These are phyloP conservation scores for Cutaneotrichosporon spelunceum DNA, from an alignment of 1,284 basidiomycete genomes.

Conservation along the genomic window DNA sequence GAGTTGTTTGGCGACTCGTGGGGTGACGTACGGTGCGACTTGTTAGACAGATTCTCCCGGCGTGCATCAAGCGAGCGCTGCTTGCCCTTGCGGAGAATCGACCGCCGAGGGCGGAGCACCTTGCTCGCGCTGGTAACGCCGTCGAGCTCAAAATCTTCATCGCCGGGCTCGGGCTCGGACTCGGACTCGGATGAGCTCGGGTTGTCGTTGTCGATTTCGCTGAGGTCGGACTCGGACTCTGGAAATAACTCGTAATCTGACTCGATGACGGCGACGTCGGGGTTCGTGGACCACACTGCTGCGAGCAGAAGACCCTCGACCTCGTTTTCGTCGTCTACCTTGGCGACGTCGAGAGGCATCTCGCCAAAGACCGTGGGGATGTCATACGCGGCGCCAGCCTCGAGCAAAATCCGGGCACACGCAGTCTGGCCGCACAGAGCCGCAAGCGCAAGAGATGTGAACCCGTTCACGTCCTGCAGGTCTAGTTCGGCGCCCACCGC, in stretches of 20 bases:
- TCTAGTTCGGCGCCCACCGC: slow-evolving; percentile 73
- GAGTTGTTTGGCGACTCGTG: background rate
- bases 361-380: slow-evolving; percentile 73
- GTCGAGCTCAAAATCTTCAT: slow-evolving; percentile 26
- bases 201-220: slow-evolving; percentile 50
- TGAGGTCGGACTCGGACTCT: slow-evolving; percentile 27
- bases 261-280: slow-evolving; percentile 14
- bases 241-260: slow-evolving; percentile 13
- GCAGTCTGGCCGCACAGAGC: slow-evolving; percentile 64
- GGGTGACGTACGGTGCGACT: slow-evolving; percentile 16
- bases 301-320: slow-evolving; percentile 52
- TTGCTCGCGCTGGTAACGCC: slow-evolving; percentile 19
- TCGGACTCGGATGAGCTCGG: slow-evolving; percentile 43
- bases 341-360: slow-evolving; percentile 72
- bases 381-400: slow-evolving; percentile 73
- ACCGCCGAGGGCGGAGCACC: slow-evolving; percentile 15
- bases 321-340: slow-evolving; percentile 56
- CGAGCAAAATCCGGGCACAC: slow-evolving; percentile 67
- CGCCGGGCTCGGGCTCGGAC: slow-evolving; percentile 30
- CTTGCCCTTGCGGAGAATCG: slow-evolving; percentile 16
- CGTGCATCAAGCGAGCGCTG: slow-evolving; percentile 8
- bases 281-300: slow-evolving; percentile 42
- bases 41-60: background rate
- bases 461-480: slow-evolving; percentile 82
- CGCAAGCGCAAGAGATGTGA: slow-evolving; percentile 84